These are phyloP conservation scores for Cyclocybe cylindracea DNA, from an alignment of 768 basidiomycete genomes.

Conservation along the genomic window DNA sequence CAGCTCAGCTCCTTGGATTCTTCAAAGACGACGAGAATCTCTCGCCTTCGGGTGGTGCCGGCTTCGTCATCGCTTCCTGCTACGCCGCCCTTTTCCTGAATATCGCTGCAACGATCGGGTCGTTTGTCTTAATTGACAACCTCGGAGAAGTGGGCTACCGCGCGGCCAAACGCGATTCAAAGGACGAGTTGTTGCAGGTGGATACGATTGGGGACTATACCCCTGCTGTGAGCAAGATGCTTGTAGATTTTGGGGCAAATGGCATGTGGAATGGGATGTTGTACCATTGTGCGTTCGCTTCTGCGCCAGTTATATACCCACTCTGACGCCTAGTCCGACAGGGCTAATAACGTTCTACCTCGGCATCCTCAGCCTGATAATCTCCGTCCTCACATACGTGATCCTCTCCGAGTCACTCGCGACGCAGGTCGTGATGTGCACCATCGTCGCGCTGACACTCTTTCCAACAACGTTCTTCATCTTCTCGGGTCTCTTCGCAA, in stretches of 20 bases:
- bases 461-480: conserved; percentile 2
- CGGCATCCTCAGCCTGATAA: background rate
- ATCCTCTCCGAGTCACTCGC: background rate
- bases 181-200: no score
- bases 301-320: no score
- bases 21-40: conserved; percentile 4
- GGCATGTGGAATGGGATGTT: no score
- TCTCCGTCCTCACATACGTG: background rate
- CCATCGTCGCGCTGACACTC: background rate
- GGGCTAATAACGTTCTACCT: no score
- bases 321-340: no score
- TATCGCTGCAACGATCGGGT: conserved; percentile 6
- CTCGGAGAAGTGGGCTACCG: conserved; percentile 5
- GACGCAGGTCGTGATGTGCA: background rate
- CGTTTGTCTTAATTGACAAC: conserved; percentile 10
- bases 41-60: background rate
- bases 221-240: no score
- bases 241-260: no score
- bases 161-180: no score
- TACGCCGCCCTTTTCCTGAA: conserved; percentile 15
- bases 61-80: conserved; percentile 10
- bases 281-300: no score
- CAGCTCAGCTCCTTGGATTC: conserved; percentile 7
- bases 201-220: no score
- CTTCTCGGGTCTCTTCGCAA: background rate